Base-by-base conservation (phyloP, 148 eudicot species). In the Dianthus caryophyllus region DNA sequence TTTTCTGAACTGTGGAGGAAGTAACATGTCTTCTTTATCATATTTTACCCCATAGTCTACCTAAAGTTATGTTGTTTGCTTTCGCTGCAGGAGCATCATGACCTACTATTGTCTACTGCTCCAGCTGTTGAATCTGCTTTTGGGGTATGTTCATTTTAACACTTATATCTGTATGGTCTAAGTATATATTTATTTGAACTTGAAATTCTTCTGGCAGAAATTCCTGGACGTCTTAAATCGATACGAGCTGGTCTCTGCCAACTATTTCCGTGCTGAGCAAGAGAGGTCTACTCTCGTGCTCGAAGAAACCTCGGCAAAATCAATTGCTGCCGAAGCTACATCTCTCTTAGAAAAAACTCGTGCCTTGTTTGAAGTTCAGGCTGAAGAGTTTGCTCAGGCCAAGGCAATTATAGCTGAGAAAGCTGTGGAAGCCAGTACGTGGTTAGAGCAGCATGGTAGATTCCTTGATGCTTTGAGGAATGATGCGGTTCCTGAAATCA, bases 401-500 rank as follows among this genome's bases (percentile, higher is more conserved):
- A 89, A 94, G 78, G 80, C 86, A 18, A 58, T 68, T 67, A 83
- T 88, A 68, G 72, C 83, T 55, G 99, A 94, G 74, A 94, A 86
- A 75, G 88, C 85, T 30, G 84, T 78, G 74, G 97, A 86, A 71
- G 96, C 90, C 76, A 66, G 90, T 41, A 64, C 78, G 48, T 94
- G 99, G 99, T 77, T 90, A 75, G 97, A 94, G 79, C 85, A 88
- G 75, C 99, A 88, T 77, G 89, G 93, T 70, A 85, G 81, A 77
- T 60, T 85, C 77, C 82, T 94, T 76, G 99, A 94, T 83, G 87
- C 93, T 76, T 76, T 94, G 71, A 83, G 97, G 67, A 84, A 79
- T 77, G 84, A 84, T 80, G 83, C 87, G 36, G 64, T 90, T 65
- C 81, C 93, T 47, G 93, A 83, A 71, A 75, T 85, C 55, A 84